These are phyloP conservation scores for Pleurotus tuoliensis DNA, from an alignment of 768 basidiomycete genomes.

Conservation along the genomic window DNA sequence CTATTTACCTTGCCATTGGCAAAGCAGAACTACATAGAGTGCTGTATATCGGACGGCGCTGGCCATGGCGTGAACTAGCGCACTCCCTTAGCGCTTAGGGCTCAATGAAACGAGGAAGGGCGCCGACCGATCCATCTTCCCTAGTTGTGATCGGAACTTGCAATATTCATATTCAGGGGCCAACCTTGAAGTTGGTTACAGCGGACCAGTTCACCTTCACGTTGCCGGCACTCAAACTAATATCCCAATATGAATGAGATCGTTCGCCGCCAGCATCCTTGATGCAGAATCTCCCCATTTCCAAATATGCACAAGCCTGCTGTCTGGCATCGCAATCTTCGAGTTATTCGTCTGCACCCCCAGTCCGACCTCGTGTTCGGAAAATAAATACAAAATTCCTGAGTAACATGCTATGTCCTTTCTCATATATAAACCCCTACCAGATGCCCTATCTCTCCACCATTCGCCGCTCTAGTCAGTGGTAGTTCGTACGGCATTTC, in stretches of 20 bases:
- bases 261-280: conserved; percentile 4
- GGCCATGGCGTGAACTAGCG: no score
- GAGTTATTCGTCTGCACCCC: not conserved
- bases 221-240: conserved; percentile 2
- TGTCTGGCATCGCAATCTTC: not conserved
- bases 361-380: conserved; percentile 5
- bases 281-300: not conserved
- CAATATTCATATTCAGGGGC: not conserved
- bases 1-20: no score
- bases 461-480: conserved; percentile 18
- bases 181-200: not conserved
- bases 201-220: conserved; percentile 1
- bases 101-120: not conserved
- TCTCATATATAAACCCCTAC: conserved; percentile 5
- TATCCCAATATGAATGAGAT: conserved; percentile 6
- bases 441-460: conserved; percentile 2
- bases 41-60: no score
- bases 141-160: not conserved
- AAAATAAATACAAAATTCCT: conserved; percentile 8
- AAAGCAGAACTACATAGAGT: no score
- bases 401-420: conserved; percentile 12
- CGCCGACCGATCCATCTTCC: not conserved
- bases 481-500: conserved; percentile 11
- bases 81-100: not conserved
- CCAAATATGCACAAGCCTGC: not conserved